A percentile compares a stretch with the other conserved stretches of the same genome.
phyloP scores from a whole-genome alignment of 768 basidiomycete genomes.

The Lanmaoa rubissima region DNA sequence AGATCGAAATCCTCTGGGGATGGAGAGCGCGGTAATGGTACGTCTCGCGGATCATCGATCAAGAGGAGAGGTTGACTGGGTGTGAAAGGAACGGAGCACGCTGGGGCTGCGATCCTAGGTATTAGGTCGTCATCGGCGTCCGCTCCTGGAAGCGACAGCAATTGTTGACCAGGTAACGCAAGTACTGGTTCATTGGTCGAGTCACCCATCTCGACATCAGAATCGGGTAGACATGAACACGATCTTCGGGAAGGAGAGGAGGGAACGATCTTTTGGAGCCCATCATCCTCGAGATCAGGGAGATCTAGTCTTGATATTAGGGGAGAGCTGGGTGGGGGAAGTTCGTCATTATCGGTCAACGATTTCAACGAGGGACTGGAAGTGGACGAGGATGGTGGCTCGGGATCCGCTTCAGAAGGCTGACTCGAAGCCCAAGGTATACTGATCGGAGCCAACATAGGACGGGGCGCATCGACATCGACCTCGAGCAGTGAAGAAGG shows the following conservation, averaged over 20 bases:
- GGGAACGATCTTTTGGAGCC: constrained; percentile 18
- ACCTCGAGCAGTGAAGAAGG: constrained; percentile 27
- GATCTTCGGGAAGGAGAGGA: constrained; percentile 31
- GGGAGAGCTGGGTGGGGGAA: constrained; percentile 29
- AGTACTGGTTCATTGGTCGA: constrained; percentile 13
- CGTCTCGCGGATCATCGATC: constrained; percentile 41
- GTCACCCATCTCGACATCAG: constrained; percentile 26
- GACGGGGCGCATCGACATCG: constrained; percentile 17
- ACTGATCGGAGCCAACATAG: constrained; percentile 22
- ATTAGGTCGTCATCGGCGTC: constrained; percentile 44
- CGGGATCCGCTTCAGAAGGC: constrained; percentile 15
- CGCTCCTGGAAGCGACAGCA: constrained; percentile 42
- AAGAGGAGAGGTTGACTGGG: constrained; percentile 37
- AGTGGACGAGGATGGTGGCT: constrained; percentile 6
- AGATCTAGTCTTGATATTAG: constrained; percentile 31
- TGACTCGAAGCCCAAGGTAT: constrained; percentile 23
- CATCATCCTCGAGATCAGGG: constrained; percentile 33
- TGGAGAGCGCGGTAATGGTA: constrained; percentile 39
- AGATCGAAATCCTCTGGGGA: constrained; percentile 43
- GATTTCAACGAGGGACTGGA: constrained; percentile 19
- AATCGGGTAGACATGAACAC: constrained; percentile 29
- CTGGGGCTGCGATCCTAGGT: constrained; percentile 21
- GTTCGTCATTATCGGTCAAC: constrained; percentile 25
- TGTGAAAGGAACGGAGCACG: constrained; percentile 12
- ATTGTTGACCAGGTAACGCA: constrained; percentile 19